Conservation (phyloP, 306 rosid species). For the Fagus sylvatica region DNA sequence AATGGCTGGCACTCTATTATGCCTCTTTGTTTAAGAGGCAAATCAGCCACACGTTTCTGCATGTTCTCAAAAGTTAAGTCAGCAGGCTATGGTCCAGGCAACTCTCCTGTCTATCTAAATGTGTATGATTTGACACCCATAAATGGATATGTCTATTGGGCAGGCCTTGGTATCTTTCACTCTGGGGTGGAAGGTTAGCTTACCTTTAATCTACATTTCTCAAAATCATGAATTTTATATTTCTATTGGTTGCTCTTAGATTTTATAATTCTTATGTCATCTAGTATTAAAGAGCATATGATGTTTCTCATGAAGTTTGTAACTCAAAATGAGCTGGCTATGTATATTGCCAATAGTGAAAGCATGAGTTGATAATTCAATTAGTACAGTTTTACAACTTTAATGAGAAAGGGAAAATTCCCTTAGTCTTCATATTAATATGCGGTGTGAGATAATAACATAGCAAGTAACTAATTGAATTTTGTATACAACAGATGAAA, state of each 20-base stretch:
- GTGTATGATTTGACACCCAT: constrained; percentile 88
- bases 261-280: background rate
- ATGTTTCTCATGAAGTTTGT: constrained; percentile 1
- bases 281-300: background rate
- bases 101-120: constrained; percentile 82
- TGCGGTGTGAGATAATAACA: background rate
- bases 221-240: constrained; percentile 1
- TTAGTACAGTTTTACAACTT: background rate
- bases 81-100: constrained; percentile 54
- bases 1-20: constrained; percentile 63
- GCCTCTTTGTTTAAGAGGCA: constrained; percentile 72
- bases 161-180: constrained; percentile 93
- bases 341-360: background rate
- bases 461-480: background rate
- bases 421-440: background rate
- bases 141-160: constrained; percentile 93
- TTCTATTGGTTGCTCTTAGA: background rate
- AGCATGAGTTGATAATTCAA: background rate
- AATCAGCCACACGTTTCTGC: constrained; percentile 68
- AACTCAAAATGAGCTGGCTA: background rate
- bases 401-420: background rate
- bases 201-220: background rate
- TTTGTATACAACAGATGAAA: background rate
- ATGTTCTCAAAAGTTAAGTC: constrained; percentile 70
- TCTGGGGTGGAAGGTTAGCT: constrained; percentile 84